Base-by-base conservation (phyloP, 2,329 filamentous ascomycete species). In the Colletotrichum noveboracense region DNA sequence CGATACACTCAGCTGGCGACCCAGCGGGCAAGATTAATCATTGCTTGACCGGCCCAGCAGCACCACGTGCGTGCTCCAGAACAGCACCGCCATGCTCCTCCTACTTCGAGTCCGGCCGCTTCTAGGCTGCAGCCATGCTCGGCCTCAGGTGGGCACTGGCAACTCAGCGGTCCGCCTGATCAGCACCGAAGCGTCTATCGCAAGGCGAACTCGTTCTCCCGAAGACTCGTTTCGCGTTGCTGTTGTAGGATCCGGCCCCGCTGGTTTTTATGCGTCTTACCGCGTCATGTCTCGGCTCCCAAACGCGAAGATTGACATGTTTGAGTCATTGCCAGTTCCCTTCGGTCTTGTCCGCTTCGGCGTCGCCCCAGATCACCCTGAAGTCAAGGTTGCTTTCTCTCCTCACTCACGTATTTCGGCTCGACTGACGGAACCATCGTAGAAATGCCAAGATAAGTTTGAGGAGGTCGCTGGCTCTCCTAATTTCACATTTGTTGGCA, bases 371-470 rank as follows among this genome's bases (percentile, higher is more conserved):
- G 97, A 99, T 83, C 97, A 99, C 85, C 96, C 97, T 1, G 96
- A 99, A 86, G 97, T 99, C 79, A 99, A 99, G 92, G 95, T 97
- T 86, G 76, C 85, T 60, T 71, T 65, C 56, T 6, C n/a, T 43
- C 18, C 6, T n/a, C 10, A 64, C 9, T 68, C 74, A 74, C 26
- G 58, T 52, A 24, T 55, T 24, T 24, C 28, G 72, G 36, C 18
- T 24, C 24, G 34, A 30, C 21, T 43, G 14, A 34, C 64, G 70
- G 34, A 66, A 10, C 21, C 43, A 52, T 52, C 43, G 21, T 81
- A 97, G 95, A 98, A 98, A 82, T 98, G 96, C 83, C 93, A 98
- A 87, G 95, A 97, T 16, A 98, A 95, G 80, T 98, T 99, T 80
- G 92, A 94, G 78, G 94, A 98, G 82, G 94, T 98, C 52, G 97